Conservation (phyloP, 2,329 filamentous ascomycete species). For the Colletotrichum zoysiae region DNA sequence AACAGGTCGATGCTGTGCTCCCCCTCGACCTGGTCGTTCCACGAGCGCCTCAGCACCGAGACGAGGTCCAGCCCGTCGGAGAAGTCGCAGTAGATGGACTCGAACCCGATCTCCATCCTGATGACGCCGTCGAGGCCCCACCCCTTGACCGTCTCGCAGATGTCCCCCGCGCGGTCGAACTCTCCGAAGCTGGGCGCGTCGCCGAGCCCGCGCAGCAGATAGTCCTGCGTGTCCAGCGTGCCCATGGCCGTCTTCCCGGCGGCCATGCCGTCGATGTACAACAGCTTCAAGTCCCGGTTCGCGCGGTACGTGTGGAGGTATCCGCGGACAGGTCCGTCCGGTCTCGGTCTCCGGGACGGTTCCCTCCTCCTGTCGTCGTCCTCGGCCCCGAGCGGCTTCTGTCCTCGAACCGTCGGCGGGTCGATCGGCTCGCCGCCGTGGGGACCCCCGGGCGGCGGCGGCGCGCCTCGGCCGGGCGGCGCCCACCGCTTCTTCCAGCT, state of each 20-base stretch:
- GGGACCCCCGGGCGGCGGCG: neutral
- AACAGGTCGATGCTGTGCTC: slow-evolving; percentile 49
- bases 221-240: slow-evolving; percentile 76
- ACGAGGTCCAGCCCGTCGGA: slow-evolving; percentile 55
- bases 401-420: neutral
- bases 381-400: neutral
- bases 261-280: slow-evolving; percentile 79
- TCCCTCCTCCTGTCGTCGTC: slow-evolving; percentile 19
- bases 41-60: slow-evolving; percentile 49
- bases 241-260: slow-evolving; percentile 75
- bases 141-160: slow-evolving; percentile 66
- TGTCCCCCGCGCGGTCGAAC: slow-evolving; percentile 60
- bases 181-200: slow-evolving; percentile 53
- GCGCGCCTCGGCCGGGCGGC: slow-evolving; percentile 3
- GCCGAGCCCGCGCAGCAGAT: slow-evolving; percentile 63
- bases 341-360: neutral
- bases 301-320: slow-evolving; percentile 77
- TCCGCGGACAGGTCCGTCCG: slow-evolving; percentile 53
- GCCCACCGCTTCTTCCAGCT: slow-evolving; percentile 21
- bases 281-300: slow-evolving; percentile 66
- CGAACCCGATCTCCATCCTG: slow-evolving; percentile 78
- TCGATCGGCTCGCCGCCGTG: neutral
- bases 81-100: slow-evolving; percentile 78
- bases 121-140: slow-evolving; percentile 75
- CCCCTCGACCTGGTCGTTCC: slow-evolving; percentile 43